Conservation (phyloP, 495 filamentous ascomycete genomes). For the Pyrenula massariospora region DNA sequence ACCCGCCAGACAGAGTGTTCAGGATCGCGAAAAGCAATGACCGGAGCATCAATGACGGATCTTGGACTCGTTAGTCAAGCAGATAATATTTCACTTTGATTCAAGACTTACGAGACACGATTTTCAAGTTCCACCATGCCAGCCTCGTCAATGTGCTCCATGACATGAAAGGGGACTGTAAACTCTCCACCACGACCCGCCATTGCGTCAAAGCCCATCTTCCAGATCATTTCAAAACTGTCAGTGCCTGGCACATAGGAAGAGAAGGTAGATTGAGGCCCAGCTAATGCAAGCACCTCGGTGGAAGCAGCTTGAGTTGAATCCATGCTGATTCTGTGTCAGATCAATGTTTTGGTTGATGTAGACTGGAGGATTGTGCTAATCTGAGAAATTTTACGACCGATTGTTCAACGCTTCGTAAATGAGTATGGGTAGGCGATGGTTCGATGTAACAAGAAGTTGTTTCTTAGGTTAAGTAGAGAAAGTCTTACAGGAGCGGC, state of each 20-base stretch:
- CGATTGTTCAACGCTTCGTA: too few species aligned
- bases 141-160: background rate
- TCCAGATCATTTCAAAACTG: background rate
- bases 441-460: too few species aligned
- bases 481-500: too few species aligned
- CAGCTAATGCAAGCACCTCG: background rate
- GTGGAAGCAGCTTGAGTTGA: background rate
- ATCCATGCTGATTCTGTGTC: background rate
- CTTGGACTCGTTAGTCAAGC: constrained; percentile 3
- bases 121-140: background rate
- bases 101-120: background rate
- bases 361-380: too few species aligned
- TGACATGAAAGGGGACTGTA: background rate
- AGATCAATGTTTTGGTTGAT: too few species aligned
- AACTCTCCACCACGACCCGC: background rate
- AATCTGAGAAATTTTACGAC: too few species aligned
- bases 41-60: constrained; percentile 14
- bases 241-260: background rate
- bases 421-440: too few species aligned
- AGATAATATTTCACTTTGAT: background rate
- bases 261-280: background rate
- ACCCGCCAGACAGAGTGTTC: constrained; percentile 8
- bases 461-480: too few species aligned
- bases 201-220: background rate
- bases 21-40: constrained; percentile 14